Evolutionary conservation across 208 protist genomes (phyloP), one percentile per base, ranked within the genome.

Genomic region (Leishmania mexicana): DNA sequence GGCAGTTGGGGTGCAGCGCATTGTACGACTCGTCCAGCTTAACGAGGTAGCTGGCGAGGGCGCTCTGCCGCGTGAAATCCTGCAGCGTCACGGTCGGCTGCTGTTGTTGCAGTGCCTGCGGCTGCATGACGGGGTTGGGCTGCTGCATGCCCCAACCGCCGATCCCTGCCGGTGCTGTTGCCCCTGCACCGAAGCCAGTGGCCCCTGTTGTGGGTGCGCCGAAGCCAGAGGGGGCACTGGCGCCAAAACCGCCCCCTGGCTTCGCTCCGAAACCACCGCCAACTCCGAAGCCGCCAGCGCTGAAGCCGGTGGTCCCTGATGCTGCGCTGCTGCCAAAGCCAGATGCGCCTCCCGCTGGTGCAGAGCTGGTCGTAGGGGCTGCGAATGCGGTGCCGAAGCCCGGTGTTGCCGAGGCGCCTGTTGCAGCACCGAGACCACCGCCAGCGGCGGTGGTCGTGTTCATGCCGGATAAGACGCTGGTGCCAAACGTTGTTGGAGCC

Each of bases 11-110:
- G 45, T 91, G 78, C 1, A 95, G 84, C 31, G 93, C 91, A 78
- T 95, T 88, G 87, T 96, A 96, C 19, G 88, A 88, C 40, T 89
- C 73, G 79, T 94, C 91, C 49, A 94, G 77, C 81, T 92, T 87
- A 6, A 90, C n/a, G 73, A 96, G 78, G 79, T 92, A 95, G 67
- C 83, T 90, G 58, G 80, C 89, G 24, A 95, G 65, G n/a, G 87
- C 84, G 65, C 87, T 94, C 77, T 93, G 90, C 6, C 84, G 75
- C 6, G 78, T 83, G 79, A 89, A 85, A 75, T 91, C 89, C 57
- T 85, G 85, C 74, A 90, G 83, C 68, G 84, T 79, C 70, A 80
- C 76, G 70, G 81, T 77, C n/a, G 72, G 68, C 15, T 65, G 60
- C 80, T 76, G 62, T 13, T 11, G 62, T 67, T 67, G 62, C 2